A percentile compares a stretch with the other conserved stretches of the same genome.
Evolutionary conservation across 2,329 filamentous ascomycete genomes (phyloP).

Genomic region (Phoma herbarum): DNA sequence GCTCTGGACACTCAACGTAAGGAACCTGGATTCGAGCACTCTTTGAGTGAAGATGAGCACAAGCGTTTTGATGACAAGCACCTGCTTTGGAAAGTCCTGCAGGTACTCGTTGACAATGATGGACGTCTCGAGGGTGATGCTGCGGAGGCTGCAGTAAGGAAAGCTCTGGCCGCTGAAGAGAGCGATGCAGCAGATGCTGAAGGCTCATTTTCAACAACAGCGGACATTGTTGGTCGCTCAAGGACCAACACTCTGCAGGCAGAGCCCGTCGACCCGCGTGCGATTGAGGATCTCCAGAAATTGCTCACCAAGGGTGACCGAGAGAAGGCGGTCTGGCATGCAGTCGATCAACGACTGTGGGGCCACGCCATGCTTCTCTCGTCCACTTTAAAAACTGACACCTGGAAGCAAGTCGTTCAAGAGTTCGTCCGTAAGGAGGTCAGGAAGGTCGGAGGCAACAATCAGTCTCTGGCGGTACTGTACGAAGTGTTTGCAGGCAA

Average conservation of each 20-base stretch:
- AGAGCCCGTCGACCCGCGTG: slow-evolving; percentile 74
- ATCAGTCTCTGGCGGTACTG: slow-evolving; percentile 86
- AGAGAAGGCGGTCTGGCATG: slow-evolving; percentile 91
- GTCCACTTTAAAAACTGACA: slow-evolving; percentile 73
- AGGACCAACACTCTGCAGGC: slow-evolving; percentile 52
- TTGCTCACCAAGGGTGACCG: slow-evolving; percentile 81
- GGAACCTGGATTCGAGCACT: slow-evolving; percentile 57
- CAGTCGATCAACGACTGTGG: slow-evolving; percentile 93
- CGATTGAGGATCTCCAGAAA: slow-evolving; percentile 75
- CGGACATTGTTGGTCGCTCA: slow-evolving; percentile 49
- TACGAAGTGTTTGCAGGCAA: slow-evolving; percentile 97
- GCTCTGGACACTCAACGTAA: slow-evolving; percentile 67
- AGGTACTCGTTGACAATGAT: slow-evolving; percentile 84
- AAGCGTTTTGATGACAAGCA: slow-evolving; percentile 82
- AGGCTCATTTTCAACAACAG: slow-evolving; percentile 42
- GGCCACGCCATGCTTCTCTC: slow-evolving; percentile 94
- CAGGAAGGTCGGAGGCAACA: slow-evolving; percentile 78
- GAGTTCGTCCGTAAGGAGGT: slow-evolving; percentile 97
- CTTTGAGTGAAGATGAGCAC: slow-evolving; percentile 64
- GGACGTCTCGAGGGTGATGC: slow-evolving; percentile 77
- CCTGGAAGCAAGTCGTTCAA: slow-evolving; percentile 93
- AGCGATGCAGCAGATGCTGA: slow-evolving; percentile 34
- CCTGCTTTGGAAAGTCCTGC: slow-evolving; percentile 86
- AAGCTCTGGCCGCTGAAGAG: slow-evolving; percentile 72
- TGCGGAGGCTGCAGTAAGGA: slow-evolving; percentile 77